Conservation (phyloP, 768 basidiomycete genomes). For the Mycena leptocephala region DNA sequence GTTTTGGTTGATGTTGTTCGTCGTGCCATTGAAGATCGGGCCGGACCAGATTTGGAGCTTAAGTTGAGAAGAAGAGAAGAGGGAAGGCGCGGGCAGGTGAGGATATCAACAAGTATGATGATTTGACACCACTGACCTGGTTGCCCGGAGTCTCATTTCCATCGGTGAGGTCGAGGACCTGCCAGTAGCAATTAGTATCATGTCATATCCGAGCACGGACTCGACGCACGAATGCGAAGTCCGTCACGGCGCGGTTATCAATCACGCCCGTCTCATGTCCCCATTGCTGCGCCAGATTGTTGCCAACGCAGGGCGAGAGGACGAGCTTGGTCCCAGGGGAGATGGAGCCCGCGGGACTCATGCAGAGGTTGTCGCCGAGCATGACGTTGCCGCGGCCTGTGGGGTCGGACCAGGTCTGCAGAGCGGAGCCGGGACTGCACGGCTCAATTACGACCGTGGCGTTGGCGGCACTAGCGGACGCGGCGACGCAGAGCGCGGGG, state of each 20-base stretch:
- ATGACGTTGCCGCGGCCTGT: background rate
- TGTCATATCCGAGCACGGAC: background rate
- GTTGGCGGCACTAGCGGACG: background rate
- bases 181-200: background rate
- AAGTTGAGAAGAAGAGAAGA: background rate
- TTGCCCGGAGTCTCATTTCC: background rate
- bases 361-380: background rate
- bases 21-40: constrained; percentile 6
- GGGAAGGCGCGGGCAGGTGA: no score
- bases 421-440: background rate
- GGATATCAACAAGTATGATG: no score
- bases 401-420: constrained; percentile 1
- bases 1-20: background rate
- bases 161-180: constrained; percentile 11
- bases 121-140: constrained; percentile 4
- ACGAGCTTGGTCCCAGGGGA: background rate
- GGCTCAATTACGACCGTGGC: background rate
- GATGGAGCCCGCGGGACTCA: background rate
- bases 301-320: constrained; percentile 5
- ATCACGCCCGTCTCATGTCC: background rate
- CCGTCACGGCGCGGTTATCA: background rate
- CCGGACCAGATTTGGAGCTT: constrained; percentile 2
- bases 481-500: constrained; percentile 4
- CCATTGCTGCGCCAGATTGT: background rate
- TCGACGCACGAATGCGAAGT: background rate